phyloP scores from a whole-genome alignment of 2,329 filamentous ascomycete genomes.

The Zasmidium cellare region DNA sequence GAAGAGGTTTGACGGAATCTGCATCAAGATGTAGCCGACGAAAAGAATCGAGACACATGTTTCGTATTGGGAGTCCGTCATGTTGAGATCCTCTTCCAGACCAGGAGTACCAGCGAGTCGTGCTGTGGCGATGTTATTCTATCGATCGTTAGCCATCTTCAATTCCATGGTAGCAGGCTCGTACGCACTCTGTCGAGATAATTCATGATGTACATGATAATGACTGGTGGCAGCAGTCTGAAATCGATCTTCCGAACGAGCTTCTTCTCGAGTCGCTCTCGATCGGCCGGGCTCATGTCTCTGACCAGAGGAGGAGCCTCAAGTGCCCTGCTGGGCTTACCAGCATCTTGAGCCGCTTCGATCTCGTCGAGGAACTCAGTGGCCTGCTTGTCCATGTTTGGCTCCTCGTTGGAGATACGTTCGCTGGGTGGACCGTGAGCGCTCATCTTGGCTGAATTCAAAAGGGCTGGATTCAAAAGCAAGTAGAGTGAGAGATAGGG shows the following conservation, averaged over 20 bases:
- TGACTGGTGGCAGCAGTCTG: conserved; percentile 66
- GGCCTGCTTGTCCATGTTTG: conserved; percentile 14
- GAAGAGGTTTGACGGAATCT: conserved; percentile 40
- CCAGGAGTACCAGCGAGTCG: conserved; percentile 37
- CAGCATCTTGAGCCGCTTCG: conserved; percentile 8
- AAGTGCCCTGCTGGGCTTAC: conserved; percentile 13
- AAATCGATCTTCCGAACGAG: conserved; percentile 71
- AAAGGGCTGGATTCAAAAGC: background rate
- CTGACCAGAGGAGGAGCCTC: conserved; percentile 18
- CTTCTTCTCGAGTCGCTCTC: conserved; percentile 46
- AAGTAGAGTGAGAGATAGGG: background rate
- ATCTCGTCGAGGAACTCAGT: conserved; percentile 23
- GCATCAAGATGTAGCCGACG: conserved; percentile 40
- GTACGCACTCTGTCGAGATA: conserved; percentile 54
- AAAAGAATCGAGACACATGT: conserved; percentile 48
- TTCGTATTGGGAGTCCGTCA: conserved; percentile 47
- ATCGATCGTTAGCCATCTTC: conserved; percentile 5
- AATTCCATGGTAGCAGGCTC: background rate
- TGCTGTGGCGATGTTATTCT: conserved; percentile 32
- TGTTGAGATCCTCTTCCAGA: conserved; percentile 46
- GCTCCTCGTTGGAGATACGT: conserved; percentile 17
- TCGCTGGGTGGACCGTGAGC: conserved; percentile 20
- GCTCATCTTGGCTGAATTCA: conserved; percentile 14
- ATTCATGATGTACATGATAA: conserved; percentile 76
- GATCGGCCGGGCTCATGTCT: conserved; percentile 17